These are phyloP conservation scores for Yamadazyma tumulicola DNA, from an alignment of 805 yeast genomes.

Conservation along the genomic window DNA sequence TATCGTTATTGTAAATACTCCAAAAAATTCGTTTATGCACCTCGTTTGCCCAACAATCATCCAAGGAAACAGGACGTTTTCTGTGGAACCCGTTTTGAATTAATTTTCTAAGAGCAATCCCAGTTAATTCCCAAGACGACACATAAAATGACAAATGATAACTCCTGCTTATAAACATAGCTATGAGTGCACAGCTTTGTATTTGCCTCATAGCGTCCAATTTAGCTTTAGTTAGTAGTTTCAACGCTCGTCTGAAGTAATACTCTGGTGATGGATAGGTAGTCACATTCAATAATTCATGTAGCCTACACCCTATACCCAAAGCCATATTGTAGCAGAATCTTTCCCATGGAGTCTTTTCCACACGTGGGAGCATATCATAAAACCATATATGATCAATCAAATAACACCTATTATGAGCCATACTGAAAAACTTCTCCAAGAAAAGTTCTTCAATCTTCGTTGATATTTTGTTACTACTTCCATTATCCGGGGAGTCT, in stretches of 20 bases:
- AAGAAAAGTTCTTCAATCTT: constrained; percentile 7
- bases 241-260: constrained; percentile 11
- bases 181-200: constrained; percentile 11
- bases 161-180: constrained; percentile 11
- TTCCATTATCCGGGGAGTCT: background rate
- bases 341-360: constrained; percentile 10
- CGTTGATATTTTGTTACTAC: background rate
- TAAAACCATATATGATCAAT: constrained; percentile 11
- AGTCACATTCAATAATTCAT: constrained; percentile 9
- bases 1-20: constrained; percentile 11
- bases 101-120: constrained; percentile 11
- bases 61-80: constrained; percentile 6
- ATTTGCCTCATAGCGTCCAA: constrained; percentile 10
- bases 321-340: constrained; percentile 12
- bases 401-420: constrained; percentile 12
- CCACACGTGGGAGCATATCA: background rate
- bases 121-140: constrained; percentile 10
- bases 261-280: constrained; percentile 11
- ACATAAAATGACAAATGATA: constrained; percentile 13
- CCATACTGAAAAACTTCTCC: constrained; percentile 12
- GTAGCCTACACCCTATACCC: constrained; percentile 13
- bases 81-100: constrained; percentile 11
- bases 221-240: constrained; percentile 5
- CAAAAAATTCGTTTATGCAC: constrained; percentile 10
- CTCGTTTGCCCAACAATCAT: constrained; percentile 8